A percentile compares a stretch with the other conserved stretches of the same genome.
Evolutionary conservation across 2,329 filamentous ascomycete genomes (phyloP).

Genomic region (Exophiala phaeomuriformis): DNA sequence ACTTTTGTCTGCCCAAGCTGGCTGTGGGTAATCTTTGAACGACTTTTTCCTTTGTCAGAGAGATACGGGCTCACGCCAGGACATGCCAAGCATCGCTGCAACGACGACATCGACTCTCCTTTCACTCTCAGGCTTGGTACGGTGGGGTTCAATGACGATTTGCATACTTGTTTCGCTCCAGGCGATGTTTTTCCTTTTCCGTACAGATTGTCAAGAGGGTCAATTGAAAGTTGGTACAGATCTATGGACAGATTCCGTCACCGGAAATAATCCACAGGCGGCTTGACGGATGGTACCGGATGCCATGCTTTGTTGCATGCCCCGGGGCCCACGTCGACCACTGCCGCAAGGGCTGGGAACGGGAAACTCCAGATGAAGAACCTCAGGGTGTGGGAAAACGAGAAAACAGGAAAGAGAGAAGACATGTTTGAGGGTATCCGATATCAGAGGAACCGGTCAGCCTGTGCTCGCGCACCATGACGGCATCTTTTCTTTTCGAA

Average conservation of each 20-base stretch:
- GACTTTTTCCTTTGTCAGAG: slow-evolving; percentile 24
- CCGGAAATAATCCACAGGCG: slow-evolving; percentile 1
- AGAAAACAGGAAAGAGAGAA: not conserved
- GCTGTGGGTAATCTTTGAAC: slow-evolving; percentile 19
- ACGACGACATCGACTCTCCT: slow-evolving; percentile 8
- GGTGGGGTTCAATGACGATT: not conserved
- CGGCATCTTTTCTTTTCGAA: not conserved
- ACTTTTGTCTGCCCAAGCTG: slow-evolving; percentile 16
- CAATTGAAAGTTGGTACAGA: slow-evolving; percentile 5
- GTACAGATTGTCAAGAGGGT: slow-evolving; percentile 9
- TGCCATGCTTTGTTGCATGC: not conserved
- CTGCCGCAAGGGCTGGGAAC: not conserved
- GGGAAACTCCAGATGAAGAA: not conserved
- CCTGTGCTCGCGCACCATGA: not conserved
- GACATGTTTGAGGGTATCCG: not conserved
- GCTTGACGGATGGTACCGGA: not conserved
- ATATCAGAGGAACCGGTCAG: not conserved
- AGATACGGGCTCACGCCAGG: slow-evolving; percentile 26
- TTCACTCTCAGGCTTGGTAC: not conserved
- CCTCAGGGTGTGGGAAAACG: not conserved
- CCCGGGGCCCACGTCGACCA: not conserved
- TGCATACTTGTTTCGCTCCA: not conserved
- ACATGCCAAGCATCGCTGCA: slow-evolving; percentile 14
- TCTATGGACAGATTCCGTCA: slow-evolving; percentile 1
- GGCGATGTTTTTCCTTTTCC: not conserved